These are phyloP conservation scores for Ambrosiella cleistominuta DNA, from an alignment of 2,329 filamentous ascomycete species.

Conservation along the genomic window DNA sequence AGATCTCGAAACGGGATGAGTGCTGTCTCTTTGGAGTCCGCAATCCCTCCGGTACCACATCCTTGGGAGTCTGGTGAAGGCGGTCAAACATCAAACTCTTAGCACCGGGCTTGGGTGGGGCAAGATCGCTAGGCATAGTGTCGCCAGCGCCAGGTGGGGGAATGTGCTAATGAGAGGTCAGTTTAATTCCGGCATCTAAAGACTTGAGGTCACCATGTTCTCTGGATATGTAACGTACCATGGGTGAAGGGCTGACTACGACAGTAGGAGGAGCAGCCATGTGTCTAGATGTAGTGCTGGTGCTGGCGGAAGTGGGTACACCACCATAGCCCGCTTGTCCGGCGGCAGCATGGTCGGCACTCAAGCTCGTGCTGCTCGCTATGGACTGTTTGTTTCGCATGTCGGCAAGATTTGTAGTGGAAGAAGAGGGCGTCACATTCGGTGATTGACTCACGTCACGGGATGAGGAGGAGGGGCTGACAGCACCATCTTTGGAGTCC, in stretches of 20 bases:
- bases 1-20: constrained; percentile 95
- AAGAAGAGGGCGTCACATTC: constrained; percentile 66
- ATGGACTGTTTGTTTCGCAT: constrained; percentile 54
- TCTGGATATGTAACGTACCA: constrained; percentile 39
- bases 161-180: constrained; percentile 44
- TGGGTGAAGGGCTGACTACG: constrained; percentile 84
- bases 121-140: constrained; percentile 94
- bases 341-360: constrained; percentile 20
- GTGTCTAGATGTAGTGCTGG: constrained; percentile 44
- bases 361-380: constrained; percentile 3
- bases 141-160: constrained; percentile 86
- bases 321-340: constrained; percentile 17
- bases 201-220: background rate
- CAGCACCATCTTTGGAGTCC: constrained; percentile 56
- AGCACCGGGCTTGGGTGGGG: constrained; percentile 76
- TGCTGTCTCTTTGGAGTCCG: constrained; percentile 92
- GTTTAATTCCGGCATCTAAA: background rate
- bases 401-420: constrained; percentile 73
- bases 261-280: constrained; percentile 64
- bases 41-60: constrained; percentile 77
- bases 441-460: constrained; percentile 44
- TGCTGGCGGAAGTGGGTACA: constrained; percentile 25
- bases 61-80: constrained; percentile 84
- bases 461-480: constrained; percentile 52
- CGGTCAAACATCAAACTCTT: constrained; percentile 82